phyloP scores from a whole-genome alignment of 495 filamentous ascomycete species.

The Penicillium dipodomyicola region DNA sequence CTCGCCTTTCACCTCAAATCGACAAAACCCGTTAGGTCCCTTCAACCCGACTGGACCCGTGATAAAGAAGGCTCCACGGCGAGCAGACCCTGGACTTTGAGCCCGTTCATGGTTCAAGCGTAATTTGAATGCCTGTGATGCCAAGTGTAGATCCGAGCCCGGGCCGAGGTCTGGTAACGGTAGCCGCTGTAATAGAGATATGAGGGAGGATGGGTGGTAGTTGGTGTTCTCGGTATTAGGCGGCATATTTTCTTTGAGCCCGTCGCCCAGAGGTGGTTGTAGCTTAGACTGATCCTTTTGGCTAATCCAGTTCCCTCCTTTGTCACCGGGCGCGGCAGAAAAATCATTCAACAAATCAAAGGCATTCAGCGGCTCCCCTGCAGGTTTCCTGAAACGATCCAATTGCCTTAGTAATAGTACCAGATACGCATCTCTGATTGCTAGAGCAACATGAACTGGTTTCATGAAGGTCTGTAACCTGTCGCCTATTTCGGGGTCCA shows the following conservation, averaged over 20 bases:
- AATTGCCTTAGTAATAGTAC: conserved; percentile 34
- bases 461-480: conserved; percentile 33
- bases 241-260: conserved; percentile 16
- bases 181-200: conserved; percentile 37
- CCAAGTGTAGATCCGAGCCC: conserved; percentile 37
- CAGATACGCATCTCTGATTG: conserved; percentile 37
- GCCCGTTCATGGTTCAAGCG: conserved; percentile 43
- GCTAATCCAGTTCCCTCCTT: conserved; percentile 20
- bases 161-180: conserved; percentile 40
- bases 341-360: conserved; percentile 16
- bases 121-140: conserved; percentile 53
- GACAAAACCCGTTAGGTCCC: conserved; percentile 54
- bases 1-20: conserved; percentile 56
- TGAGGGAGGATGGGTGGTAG: conserved; percentile 34
- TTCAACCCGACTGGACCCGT: conserved; percentile 64
- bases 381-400: conserved; percentile 25
- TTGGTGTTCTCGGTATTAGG: conserved; percentile 23
- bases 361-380: conserved; percentile 16
- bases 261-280: conserved; percentile 19
- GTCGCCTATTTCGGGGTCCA: conserved; percentile 37
- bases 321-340: conserved; percentile 17
- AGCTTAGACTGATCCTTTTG: conserved; percentile 27
- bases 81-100: conserved; percentile 39
- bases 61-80: conserved; percentile 62
- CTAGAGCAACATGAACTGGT: conserved; percentile 37